Percentiles rank a stretch among this genome's conserved stretches.
These are phyloP conservation scores for Entonaema liquescens DNA, from an alignment of 495 filamentous ascomycete species.

Conservation along the genomic window DNA sequence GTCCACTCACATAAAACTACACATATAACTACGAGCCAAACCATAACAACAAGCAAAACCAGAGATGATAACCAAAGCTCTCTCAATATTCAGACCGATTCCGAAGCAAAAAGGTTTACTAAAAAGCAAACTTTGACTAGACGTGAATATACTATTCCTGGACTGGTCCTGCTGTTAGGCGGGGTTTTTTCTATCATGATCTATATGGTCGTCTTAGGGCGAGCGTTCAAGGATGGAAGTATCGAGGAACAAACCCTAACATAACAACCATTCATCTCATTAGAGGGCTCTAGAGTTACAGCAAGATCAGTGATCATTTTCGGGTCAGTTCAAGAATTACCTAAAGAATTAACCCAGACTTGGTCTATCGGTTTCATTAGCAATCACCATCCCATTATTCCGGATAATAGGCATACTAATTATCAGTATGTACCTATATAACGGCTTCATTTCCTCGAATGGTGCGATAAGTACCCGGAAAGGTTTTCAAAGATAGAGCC, in stretches of 20 bases:
- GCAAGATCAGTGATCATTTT: not conserved
- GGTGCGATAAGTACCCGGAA: not conserved
- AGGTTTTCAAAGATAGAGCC: not conserved
- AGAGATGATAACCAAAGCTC: not conserved
- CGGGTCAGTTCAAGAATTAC: not conserved
- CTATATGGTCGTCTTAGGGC: no score
- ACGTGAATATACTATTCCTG: no score
- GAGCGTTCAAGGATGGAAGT: no score
- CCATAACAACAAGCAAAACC: not conserved
- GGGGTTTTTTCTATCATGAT: no score
- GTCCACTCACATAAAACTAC: not conserved
- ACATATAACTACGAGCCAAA: no score
- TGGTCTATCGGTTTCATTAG: no score
- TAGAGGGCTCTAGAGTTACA: not conserved
- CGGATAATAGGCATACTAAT: not conserved
- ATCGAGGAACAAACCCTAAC: no score
- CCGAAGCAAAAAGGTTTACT: not conserved
- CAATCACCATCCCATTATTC: not conserved
- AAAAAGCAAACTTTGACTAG: not conserved
- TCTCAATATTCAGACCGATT: not conserved
- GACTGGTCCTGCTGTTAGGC: no score
- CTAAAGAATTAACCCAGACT: not conserved
- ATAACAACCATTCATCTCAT: no score
- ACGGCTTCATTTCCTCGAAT: not conserved
- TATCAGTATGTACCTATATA: no score